Evolutionary conservation across 208 protist species (phyloP).

Genomic region (Acanthamoeba castellanii): DNA sequence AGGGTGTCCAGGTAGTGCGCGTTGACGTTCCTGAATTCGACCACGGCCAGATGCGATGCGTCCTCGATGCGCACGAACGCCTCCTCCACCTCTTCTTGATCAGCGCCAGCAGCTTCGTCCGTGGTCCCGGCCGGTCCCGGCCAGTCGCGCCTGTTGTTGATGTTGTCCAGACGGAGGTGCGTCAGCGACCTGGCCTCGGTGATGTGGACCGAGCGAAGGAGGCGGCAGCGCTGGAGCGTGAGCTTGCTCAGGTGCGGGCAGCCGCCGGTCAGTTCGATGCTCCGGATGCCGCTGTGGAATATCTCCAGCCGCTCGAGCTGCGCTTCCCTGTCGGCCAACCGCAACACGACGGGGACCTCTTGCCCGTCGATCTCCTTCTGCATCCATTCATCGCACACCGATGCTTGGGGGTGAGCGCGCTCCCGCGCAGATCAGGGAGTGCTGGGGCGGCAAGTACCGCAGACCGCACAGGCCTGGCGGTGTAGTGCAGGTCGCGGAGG

Average conservation of each 20-base stretch:
- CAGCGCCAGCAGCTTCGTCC: background rate
- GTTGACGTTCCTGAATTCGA: background rate
- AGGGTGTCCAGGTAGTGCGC: background rate
- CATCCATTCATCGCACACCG: background rate
- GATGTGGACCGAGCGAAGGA: background rate
- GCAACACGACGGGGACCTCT: background rate
- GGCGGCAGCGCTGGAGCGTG: background rate
- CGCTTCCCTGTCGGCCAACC: background rate
- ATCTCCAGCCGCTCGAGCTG: background rate
- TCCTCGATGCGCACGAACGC: background rate
- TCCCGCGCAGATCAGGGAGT: no score
- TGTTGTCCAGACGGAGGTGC: background rate
- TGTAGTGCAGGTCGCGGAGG: background rate
- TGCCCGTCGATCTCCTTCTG: background rate
- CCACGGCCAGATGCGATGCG: background rate
- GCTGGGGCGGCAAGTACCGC: no score
- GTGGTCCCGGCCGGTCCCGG: no score
- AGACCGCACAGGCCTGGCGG: background rate
- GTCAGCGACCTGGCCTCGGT: background rate
- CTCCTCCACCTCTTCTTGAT: background rate
- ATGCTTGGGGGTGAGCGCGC: no score
- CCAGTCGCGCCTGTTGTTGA: background rate
- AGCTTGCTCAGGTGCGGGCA: background rate
- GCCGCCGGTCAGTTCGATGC: background rate
- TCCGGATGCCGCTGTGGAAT: background rate